Evolutionary conservation across 1,284 basidiomycete genomes (phyloP), one percentile per base, ranked within the genome.

Genomic region (Leccinum brunneo-olivaceum): DNA sequence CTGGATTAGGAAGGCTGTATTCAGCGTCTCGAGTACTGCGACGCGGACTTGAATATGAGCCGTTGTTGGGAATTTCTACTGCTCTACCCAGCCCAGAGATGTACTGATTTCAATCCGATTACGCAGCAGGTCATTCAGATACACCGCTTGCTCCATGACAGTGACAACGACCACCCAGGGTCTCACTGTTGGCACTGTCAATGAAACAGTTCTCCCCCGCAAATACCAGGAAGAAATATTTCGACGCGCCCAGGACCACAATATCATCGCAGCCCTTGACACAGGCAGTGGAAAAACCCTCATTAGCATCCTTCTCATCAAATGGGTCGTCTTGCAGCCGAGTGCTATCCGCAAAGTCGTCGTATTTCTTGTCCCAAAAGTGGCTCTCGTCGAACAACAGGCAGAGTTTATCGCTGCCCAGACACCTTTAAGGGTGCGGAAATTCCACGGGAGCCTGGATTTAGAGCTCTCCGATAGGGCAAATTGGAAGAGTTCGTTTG

Each of bases 281-380:
- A 90, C 87, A 0, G 87, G 83, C 24, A 79, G 79, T 16, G 84
- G 87, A 10, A 92, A 92, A 70, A 92, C 89, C 1, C 76, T 86
- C 54, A 90, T 92, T 51, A 81, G 82, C 51, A 75, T 84, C 30
- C 69, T 89, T 19, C 73, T 90, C 48, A 81, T 90, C 57, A 81
- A 80, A 65, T 89, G 82, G 81, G 73, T 83, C 41, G 67, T 77
- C 15, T 59, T 76, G 1, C 73, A 73, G 48, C 68, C 74, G 18
- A 55, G 55, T 11, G 67, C 72, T 8, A 54, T 62, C 45, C 68
- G 67, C 42, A 81, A 80, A 59, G 69, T 72, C 43, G 71, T 79
- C 53, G 69, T 84, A n/a, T 85, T 87, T 52, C 69, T 92, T 23
- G 87, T 88, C 2, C 88, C 90, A 1, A 84, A 84, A 53, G 86